Evolutionary conservation across 306 rosid genomes (phyloP), one percentile per base, ranked within the genome.

Genomic region (Quercus wislizeni): DNA sequence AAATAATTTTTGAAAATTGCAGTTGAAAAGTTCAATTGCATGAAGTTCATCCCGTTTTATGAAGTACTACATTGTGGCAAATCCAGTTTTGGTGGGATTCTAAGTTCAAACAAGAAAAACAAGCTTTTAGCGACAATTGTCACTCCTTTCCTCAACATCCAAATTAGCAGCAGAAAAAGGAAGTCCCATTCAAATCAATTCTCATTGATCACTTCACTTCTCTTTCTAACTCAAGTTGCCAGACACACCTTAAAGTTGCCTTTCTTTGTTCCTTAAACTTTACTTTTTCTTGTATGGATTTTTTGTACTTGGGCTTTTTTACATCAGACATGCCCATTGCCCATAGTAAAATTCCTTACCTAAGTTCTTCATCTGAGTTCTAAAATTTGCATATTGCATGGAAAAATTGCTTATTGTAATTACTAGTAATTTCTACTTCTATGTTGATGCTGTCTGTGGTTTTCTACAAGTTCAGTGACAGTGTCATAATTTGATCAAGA

Each of bases 401-500:
- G 41, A 33, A 33, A 33, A 33, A 33, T 33, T 33, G 2, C 38
- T 33, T 5, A 33, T 33, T 33, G 38, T 5, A 33, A 33, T 33
- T 33, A 33, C 38, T 33, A 0, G 7, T 33, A 33, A 33, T 33
- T 33, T 33, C 38, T 33, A 33, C 38, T 0, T 0, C 38, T 5
- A 33, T 1, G 38, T 33, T 33, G n/a, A n/a, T n/a, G n/a, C n/a
- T n/a, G n/a, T n/a, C n/a, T 33, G 38, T 33, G 38, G 38, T 33
- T 94, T 94, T 85, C 86, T 94, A 55, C 91, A 84, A 91, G 91
- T 93, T 33, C 2, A 95, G 99, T 69, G 99, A 94, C 85, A 91
- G 83, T 7, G 90, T 91, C 31, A 20, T 91, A 52, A 86, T 92
- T 67, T 94, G 91, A 88, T 92, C 97, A 71, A 86, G 95, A 94